Base-by-base conservation (phyloP, 768 basidiomycete genomes). In the Suillus occidentalis region DNA sequence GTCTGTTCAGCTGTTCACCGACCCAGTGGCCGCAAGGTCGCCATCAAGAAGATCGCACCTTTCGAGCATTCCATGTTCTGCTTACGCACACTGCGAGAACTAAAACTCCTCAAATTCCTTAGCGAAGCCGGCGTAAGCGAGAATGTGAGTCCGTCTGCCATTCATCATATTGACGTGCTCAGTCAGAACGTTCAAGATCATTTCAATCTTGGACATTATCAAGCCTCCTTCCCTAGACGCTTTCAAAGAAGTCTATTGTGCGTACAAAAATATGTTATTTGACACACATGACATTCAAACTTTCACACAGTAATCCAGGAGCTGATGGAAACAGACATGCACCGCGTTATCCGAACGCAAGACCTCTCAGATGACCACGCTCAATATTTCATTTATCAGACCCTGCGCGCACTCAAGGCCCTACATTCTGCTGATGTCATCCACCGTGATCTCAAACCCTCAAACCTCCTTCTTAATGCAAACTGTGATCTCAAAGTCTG, bases 21-120 rank as follows among this genome's bases (percentile, higher is more conserved):
- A 66, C 89, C 94, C 2, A 92, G 91, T 61, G 88, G 89, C 61
- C 90, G 93, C 65, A 94, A 94, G 77, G 97, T 99, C 66, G 96
- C 96, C 62, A 95, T 97, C 83, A 97, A 97, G 84, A 93, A 93
- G 80, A 95, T 97, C 78, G 89, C 91, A 0, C 95, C 95, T 6
- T 97, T 97, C 70, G 95, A 97, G 75, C 95, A 96, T 73, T 89
- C 94, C 64, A 94, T 97, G 92, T 96, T 95, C 80, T 94, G 92
- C 73, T 83, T 95, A 74, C 82, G 90, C 59, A 97, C 95, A n/a
- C 82, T 96, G 59, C 87, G 95, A 67, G 95, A 94, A 76, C 83
- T 94, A 70, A 94, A 93, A 72, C 80, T 93, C 20, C 82, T 88
- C 77, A 93, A 93, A 71, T 93, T 93, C 77, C 77, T 95, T 67